Base-by-base conservation (phyloP, 768 basidiomycete genomes). In the Rhodotorula kratochvilovae region DNA sequence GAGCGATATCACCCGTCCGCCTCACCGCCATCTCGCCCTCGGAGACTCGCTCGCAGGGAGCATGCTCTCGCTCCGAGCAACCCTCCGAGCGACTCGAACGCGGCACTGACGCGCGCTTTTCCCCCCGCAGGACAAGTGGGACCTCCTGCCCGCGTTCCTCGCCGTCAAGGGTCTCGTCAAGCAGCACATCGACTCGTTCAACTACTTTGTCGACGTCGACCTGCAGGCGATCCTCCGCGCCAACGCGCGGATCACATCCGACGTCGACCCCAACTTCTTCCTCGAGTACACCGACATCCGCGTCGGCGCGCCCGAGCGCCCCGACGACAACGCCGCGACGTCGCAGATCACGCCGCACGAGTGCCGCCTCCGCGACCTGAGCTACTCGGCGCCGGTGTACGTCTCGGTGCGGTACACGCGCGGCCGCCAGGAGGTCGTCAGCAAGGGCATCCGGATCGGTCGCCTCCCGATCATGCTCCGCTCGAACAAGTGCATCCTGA, bases 151-250 rank as follows among this genome's bases (percentile, higher is more conserved):
- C 3, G 95, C 94, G 17, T 99, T 98, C 78, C 84, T 99, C 62
- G 90, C 94, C 81, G 91, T 96, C 71, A 99, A 99, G 78, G 96
- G 96, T 69, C 88, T 99, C 23, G 96, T 99, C 71, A 98, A 98
- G 83, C 96, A 98, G 79, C 96, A 99, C 79, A 90, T 97, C 76
- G 96, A 97, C 81, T 96, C 92, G 15, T 98, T 92, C 87, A 97
- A 97, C 83, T 94, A 95, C 81, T 98, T 99, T 79, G 92, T 97
- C 79, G 91, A 97, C 77, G 88, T 90, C 54, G 96, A 98, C 79
- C 90, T 99, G 79, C 94, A 93, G 81, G 95, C 93, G 76, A 96
- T 99, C 77, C 88, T 98, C 69, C 90, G 87, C 75, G 92, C 92
- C 12, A 94, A 95, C 79, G 89, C 87, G 82, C 91, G 92, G 79